These are phyloP conservation scores for Phytophthora rubi DNA, from an alignment of 352 stramenopile species.

Conservation along the genomic window DNA sequence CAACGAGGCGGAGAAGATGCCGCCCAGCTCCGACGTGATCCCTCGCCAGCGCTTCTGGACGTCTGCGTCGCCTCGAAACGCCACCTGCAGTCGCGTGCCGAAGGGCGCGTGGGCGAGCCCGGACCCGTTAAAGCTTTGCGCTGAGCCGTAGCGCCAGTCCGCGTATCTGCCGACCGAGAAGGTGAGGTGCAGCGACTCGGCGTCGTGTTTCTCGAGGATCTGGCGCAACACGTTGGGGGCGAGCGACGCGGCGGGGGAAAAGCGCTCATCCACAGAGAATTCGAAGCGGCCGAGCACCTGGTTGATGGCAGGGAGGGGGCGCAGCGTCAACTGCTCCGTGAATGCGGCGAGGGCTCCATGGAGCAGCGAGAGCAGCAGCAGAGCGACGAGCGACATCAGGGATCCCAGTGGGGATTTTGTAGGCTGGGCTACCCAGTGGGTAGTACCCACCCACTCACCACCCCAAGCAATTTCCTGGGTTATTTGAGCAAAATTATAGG, in stretches of 20 bases:
- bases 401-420: too few relatives aligned
- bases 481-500: too few relatives aligned
- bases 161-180: slow-evolving; percentile 72
- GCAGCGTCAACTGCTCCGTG: slow-evolving; percentile 59
- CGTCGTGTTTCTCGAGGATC: slow-evolving; percentile 76
- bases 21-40: slow-evolving; percentile 77
- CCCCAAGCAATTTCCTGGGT: too few relatives aligned
- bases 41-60: slow-evolving; percentile 58
- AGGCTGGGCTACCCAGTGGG: too few relatives aligned
- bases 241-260: slow-evolving; percentile 15
- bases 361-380: slow-evolving; percentile 29
- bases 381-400: slow-evolving; percentile 11
- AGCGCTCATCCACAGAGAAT: slow-evolving; percentile 45
- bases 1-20: slow-evolving; percentile 85
- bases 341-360: slow-evolving; percentile 32
- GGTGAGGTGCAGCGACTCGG: slow-evolving; percentile 68
- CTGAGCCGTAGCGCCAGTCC: slow-evolving; percentile 53
- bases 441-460: too few relatives aligned
- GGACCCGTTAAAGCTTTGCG: slow-evolving; percentile 21
- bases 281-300: slow-evolving; percentile 69
- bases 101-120: slow-evolving; percentile 55
- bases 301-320: slow-evolving; percentile 46
- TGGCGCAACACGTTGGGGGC: slow-evolving; percentile 70
- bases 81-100: slow-evolving; percentile 67
- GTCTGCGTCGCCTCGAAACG: slow-evolving; percentile 39